Base-by-base conservation (phyloP, 2,329 filamentous ascomycete genomes). In the Talaromyces sp. region DNA sequence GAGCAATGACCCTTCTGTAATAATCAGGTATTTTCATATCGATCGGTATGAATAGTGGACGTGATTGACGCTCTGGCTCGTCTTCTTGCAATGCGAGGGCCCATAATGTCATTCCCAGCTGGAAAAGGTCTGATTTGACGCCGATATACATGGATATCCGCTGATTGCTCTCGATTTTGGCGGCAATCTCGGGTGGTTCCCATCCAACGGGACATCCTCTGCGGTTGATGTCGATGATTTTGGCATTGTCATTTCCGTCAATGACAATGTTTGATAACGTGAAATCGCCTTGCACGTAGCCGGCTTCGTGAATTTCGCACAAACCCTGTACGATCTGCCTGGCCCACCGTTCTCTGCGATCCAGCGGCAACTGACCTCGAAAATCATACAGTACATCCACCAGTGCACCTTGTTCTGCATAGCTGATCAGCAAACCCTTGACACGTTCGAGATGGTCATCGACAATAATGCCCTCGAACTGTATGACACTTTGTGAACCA, bases 151-250 rank as follows among this genome's bases (percentile, higher is more conserved):
- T 97, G 54, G 91, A 91, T 62, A 99, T 93, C 34, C 92, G 87
- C 77, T 97, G 93, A 65, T 91, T 91, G 76, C 89, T 93, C 69
- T 94, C 89, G 67, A 98, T 92, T 64, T 98, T 87, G 5, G 87
- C 86, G 17, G 89, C 90, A 64, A 96, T 90, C 78, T 99, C 95
- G 4, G 95, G 95, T 2, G 95, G 93, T 71, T 99, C 95, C 95
- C 95, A 99, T 27, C 94, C 94, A 4, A 98, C 91, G 0, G 95
- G 95, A 72, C 95, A 99, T n/a, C 95, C 95, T 71, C 95, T 86
- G 64, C 95, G 86, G 79, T 99, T 99, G 80, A 99, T 97, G 77
- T 99, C 95, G 74, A 99, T 99, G 70, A 99, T 98, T 73, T 96
- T 94, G 8, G 94, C 95, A 73, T 97, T 86, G 73, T 93, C 89